Conservation (phyloP, 768 basidiomycete genomes). For the Phaeotremella skinneri region DNA sequence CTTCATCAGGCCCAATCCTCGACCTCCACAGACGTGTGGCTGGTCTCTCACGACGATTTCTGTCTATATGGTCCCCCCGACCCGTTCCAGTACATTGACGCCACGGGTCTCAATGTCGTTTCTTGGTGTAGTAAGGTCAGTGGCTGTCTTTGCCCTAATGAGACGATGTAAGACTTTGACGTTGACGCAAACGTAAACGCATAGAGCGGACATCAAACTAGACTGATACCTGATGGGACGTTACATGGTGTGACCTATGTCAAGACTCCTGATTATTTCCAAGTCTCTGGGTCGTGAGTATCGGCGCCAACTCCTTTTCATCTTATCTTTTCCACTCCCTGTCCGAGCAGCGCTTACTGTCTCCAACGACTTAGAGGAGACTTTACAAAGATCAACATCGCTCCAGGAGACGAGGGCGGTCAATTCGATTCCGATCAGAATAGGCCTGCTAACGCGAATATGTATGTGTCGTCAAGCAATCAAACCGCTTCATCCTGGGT, state of each 20-base stretch:
- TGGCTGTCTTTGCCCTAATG: background rate
- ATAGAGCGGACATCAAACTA: slow-evolving; percentile 25
- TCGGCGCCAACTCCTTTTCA: too few species aligned
- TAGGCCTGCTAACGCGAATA: slow-evolving; percentile 28
- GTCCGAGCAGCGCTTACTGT: background rate
- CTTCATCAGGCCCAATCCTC: background rate
- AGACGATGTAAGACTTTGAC: background rate
- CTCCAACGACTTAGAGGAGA: slow-evolving; percentile 28
- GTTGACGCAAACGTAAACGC: background rate
- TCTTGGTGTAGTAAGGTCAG: slow-evolving; percentile 42
- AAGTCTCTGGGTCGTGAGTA: slow-evolving; percentile 44
- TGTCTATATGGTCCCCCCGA: slow-evolving; percentile 36
- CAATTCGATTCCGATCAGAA: slow-evolving; percentile 37
- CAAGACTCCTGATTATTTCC: slow-evolving; percentile 38
- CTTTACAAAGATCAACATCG: slow-evolving; percentile 45
- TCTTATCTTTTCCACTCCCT: background rate
- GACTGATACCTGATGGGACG: slow-evolving; percentile 45
- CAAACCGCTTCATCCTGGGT: slow-evolving; percentile 36
- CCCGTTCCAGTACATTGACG: slow-evolving; percentile 21
- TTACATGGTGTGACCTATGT: slow-evolving; percentile 45
- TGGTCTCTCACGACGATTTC: slow-evolving; percentile 34
- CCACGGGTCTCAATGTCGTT: slow-evolving; percentile 26
- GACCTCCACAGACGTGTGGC: slow-evolving; percentile 1
- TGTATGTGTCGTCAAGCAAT: slow-evolving; percentile 23
- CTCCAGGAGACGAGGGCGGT: slow-evolving; percentile 36